These are phyloP conservation scores for Aegilops umbellulata DNA, from an alignment of 176 grass and related monocot genomes.

Conservation along the genomic window DNA sequence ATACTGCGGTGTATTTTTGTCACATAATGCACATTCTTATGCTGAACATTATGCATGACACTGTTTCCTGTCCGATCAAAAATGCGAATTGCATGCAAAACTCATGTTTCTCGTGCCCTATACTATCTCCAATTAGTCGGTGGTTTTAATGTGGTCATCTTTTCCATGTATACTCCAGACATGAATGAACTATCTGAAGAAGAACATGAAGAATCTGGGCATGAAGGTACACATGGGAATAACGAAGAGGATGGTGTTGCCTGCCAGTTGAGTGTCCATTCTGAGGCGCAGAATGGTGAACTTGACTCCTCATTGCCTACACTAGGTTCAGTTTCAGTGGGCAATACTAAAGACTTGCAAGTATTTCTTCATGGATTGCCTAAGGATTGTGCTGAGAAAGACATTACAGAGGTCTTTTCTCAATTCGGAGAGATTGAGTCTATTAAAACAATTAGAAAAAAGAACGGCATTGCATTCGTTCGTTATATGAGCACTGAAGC, in stretches of 20 bases:
- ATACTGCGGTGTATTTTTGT: neutral
- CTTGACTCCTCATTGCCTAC: constrained; percentile 32
- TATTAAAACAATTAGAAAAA: constrained; percentile 53
- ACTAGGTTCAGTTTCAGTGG: constrained; percentile 24
- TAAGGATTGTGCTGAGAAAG: constrained; percentile 57
- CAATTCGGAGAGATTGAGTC: constrained; percentile 70
- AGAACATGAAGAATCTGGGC: constrained; percentile 11
- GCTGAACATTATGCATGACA: neutral
- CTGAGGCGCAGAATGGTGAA: constrained; percentile 27
- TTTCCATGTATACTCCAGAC: constrained; percentile 32
- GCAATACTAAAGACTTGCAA: constrained; percentile 45
- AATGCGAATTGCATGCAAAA: neutral
- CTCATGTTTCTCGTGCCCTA: neutral
- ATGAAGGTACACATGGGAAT: constrained; percentile 14
- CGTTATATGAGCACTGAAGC: constrained; percentile 53
- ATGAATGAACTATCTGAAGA: constrained; percentile 16
- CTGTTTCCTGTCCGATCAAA: constrained; percentile 9
- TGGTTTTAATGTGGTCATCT: neutral
- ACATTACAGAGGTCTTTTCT: constrained; percentile 56
- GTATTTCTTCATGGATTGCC: constrained; percentile 72
- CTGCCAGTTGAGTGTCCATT: constrained; percentile 9
- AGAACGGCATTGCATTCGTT: constrained; percentile 60
- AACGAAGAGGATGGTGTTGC: neutral
- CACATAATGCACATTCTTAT: neutral
- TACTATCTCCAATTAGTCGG: neutral